These are phyloP conservation scores for Volvox carteri DNA, from an alignment of 163 green algal genomes.

Conservation along the genomic window DNA sequence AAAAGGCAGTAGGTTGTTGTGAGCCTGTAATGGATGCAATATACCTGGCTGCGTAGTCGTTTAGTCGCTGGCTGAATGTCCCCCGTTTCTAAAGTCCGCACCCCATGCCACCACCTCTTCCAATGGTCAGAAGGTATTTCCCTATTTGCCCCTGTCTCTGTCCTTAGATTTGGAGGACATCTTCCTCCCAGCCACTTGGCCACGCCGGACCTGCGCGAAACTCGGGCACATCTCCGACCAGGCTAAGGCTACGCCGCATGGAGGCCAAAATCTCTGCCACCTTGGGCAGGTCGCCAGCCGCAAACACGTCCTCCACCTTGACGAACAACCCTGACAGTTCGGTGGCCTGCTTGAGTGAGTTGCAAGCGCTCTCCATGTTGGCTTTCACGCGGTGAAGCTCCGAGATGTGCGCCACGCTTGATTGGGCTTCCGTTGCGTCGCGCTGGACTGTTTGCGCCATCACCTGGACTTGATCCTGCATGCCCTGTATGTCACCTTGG, in stretches of 20 bases:
- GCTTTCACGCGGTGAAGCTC: conserved; percentile 84
- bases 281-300: conserved; percentile 79
- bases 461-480: conserved; percentile 67
- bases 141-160: too few relatives aligned
- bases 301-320: conserved; percentile 89
- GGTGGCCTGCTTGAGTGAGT: conserved; percentile 87
- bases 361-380: conserved; percentile 89
- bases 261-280: conserved; percentile 87
- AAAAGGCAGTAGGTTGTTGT: too few relatives aligned
- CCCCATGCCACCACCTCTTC: too few relatives aligned
- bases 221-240: conserved; percentile 91
- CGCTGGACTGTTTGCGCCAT: conserved; percentile 69
- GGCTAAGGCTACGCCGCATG: conserved; percentile 77
- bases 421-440: conserved; percentile 62
- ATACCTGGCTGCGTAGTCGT: too few relatives aligned
- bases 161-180: too few relatives aligned
- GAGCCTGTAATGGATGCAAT: too few relatives aligned
- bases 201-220: conserved; percentile 80
- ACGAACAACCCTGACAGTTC: conserved; percentile 82
- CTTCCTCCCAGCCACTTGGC: too few relatives aligned
- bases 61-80: too few relatives aligned
- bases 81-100: too few relatives aligned
- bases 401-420: conserved; percentile 72
- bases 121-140: too few relatives aligned
- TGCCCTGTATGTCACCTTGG: conserved; percentile 69